Evolutionary conservation across 2,329 filamentous ascomycete genomes (phyloP).

Genomic region (Exutisphaerella laricina): DNA sequence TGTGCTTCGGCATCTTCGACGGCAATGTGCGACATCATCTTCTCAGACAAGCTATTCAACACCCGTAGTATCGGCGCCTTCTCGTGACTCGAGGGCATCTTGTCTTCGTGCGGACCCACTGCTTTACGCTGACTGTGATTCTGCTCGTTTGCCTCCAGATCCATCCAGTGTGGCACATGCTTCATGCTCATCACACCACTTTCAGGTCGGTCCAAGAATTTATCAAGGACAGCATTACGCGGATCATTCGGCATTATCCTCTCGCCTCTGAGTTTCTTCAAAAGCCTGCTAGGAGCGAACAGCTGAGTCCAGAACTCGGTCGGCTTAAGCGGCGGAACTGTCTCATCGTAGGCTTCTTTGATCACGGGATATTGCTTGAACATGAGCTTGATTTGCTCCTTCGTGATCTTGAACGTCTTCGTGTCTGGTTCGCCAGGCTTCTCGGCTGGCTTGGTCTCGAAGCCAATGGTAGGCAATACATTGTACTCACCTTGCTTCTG

Average conservation of each 20-base stretch:
- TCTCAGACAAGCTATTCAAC: slow-evolving; percentile 85
- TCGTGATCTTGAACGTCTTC: slow-evolving; percentile 74
- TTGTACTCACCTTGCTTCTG: slow-evolving; percentile 91
- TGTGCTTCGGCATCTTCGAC: slow-evolving; percentile 68
- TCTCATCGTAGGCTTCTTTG: slow-evolving; percentile 85
- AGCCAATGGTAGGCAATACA: slow-evolving; percentile 80
- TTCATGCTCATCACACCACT: slow-evolving; percentile 46
- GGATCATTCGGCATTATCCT: slow-evolving; percentile 72
- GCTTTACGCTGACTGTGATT: slow-evolving; percentile 83
- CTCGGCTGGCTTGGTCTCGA: slow-evolving; percentile 23
- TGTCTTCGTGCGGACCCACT: slow-evolving; percentile 83
- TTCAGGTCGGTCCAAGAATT: slow-evolving; percentile 68
- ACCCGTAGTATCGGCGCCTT: slow-evolving; percentile 86
- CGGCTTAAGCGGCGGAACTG: slow-evolving; percentile 63
- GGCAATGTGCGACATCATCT: slow-evolving; percentile 82
- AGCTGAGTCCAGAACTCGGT: slow-evolving; percentile 89
- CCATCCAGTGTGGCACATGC: slow-evolving; percentile 80
- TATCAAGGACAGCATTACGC: slow-evolving; percentile 74
- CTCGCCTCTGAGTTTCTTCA: slow-evolving; percentile 88
- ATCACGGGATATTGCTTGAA: slow-evolving; percentile 90
- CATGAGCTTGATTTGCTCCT: slow-evolving; percentile 88
- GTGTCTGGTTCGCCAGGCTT: slow-evolving; percentile 59
- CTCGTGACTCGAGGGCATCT: slow-evolving; percentile 67
- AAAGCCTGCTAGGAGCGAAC: slow-evolving; percentile 74
- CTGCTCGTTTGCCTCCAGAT: slow-evolving; percentile 90